These are phyloP conservation scores for Cercospora berteroae DNA, from an alignment of 2,329 filamentous ascomycete genomes.

Conservation along the genomic window DNA sequence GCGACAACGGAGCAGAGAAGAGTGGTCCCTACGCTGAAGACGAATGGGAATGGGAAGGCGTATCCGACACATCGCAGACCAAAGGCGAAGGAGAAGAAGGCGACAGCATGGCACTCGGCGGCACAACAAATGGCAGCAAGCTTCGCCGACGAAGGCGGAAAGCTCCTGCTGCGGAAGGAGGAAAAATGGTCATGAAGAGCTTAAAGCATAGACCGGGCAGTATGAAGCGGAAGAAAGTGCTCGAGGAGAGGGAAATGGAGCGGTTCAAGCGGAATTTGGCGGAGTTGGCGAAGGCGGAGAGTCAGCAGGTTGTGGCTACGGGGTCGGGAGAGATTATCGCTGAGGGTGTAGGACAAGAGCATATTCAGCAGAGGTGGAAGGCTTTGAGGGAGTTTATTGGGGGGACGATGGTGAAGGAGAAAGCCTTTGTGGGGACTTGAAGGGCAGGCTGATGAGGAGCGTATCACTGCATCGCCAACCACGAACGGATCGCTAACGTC, in stretches of 20 bases:
- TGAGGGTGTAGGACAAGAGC: slow-evolving; percentile 32
- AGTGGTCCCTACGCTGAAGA: slow-evolving; percentile 3
- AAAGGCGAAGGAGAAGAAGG: background rate
- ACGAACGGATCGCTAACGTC: no score
- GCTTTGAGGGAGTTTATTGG: slow-evolving; percentile 81
- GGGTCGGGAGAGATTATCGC: slow-evolving; percentile 20
- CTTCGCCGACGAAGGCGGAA: slow-evolving; percentile 9
- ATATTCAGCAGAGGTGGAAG: slow-evolving; percentile 65
- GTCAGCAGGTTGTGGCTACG: slow-evolving; percentile 24
- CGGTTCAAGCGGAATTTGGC: slow-evolving; percentile 83
- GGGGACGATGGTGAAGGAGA: slow-evolving; percentile 83
- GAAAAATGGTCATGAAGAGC: slow-evolving; percentile 70
- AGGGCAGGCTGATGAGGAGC: background rate
- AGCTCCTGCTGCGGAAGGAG: slow-evolving; percentile 44
- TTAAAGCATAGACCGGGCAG: slow-evolving; percentile 74
- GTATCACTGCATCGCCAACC: background rate
- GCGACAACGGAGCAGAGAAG: slow-evolving; percentile 24
- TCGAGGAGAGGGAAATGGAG: slow-evolving; percentile 78
- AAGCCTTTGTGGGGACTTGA: slow-evolving; percentile 57
- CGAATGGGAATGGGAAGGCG: slow-evolving; percentile 25
- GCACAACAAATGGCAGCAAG: background rate
- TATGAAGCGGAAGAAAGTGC: slow-evolving; percentile 75
- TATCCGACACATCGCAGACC: slow-evolving; percentile 8
- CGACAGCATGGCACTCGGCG: background rate
- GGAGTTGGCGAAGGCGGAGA: slow-evolving; percentile 51